Conservation (phyloP, 2,329 filamentous ascomycete genomes). For the Mycosphaerelloides madeirae region DNA sequence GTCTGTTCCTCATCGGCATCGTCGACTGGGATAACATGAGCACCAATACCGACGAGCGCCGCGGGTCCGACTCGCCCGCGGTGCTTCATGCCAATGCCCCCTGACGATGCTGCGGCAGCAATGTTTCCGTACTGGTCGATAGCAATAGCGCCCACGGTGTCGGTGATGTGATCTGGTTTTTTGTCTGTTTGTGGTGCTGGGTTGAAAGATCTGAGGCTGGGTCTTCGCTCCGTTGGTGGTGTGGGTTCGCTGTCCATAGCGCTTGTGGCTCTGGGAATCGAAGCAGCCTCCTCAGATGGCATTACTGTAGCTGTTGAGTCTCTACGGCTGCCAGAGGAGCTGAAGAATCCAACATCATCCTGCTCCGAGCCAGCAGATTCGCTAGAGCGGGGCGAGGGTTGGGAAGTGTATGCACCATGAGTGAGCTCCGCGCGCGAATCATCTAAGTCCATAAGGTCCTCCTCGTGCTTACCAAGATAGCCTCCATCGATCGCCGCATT, state of each 20-base stretch:
- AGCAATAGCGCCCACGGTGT: constrained; percentile 94
- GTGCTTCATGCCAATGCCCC: constrained; percentile 98
- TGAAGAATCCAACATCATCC: constrained; percentile 8
- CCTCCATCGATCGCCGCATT: constrained; percentile 11
- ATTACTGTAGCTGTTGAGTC: constrained; percentile 7
- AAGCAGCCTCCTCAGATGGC: too few relatives aligned
- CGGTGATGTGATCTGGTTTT: constrained; percentile 63
- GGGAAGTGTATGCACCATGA: too few relatives aligned
- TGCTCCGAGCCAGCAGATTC: too few relatives aligned
- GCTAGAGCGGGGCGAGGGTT: too few relatives aligned
- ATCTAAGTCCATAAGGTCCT: too few relatives aligned
- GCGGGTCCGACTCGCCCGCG: constrained; percentile 86
- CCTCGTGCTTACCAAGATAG: constrained; percentile 4
- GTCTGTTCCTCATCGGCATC: constrained; percentile 63
- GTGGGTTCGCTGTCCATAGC: too few relatives aligned
- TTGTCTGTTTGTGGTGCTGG: background rate
- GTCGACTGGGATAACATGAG: constrained; percentile 76
- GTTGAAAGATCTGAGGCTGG: background rate
- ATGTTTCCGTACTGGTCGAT: constrained; percentile 82
- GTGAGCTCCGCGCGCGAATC: too few relatives aligned
- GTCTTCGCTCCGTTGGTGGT: background rate
- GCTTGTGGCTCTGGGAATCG: too few relatives aligned
- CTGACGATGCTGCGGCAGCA: constrained; percentile 91
- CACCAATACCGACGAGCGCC: constrained; percentile 85
- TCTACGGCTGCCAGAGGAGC: constrained; percentile 34